A percentile compares a stretch with the other conserved stretches of the same genome.
Evolutionary conservation across 2,329 filamentous ascomycete genomes (phyloP).

Genomic region (Claviceps fusiformis): DNA sequence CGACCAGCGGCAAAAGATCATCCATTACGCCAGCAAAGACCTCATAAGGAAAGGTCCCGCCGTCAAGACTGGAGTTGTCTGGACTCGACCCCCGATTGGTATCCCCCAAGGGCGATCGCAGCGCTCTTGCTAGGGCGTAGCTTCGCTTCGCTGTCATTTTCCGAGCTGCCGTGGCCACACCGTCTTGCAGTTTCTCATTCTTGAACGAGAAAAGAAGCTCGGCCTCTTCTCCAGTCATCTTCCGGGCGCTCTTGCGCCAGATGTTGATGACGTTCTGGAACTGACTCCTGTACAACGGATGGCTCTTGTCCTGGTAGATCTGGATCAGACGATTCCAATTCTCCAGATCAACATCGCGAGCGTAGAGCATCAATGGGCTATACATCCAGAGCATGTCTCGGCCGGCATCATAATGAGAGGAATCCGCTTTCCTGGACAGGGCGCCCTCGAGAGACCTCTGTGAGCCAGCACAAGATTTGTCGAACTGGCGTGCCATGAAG

Average conservation of each 20-base stretch:
- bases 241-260: slow-evolving; percentile 70
- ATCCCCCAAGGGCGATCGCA: slow-evolving; percentile 56
- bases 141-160: slow-evolving; percentile 91
- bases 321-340: slow-evolving; percentile 73
- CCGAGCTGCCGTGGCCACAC: slow-evolving; percentile 60
- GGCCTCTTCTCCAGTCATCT: slow-evolving; percentile 60
- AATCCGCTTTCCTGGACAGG: slow-evolving; percentile 53
- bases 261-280: slow-evolving; percentile 63
- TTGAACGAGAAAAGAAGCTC: slow-evolving; percentile 82
- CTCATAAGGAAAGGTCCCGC: slow-evolving; percentile 62
- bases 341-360: slow-evolving; percentile 65
- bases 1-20: slow-evolving; percentile 68
- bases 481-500: slow-evolving; percentile 73
- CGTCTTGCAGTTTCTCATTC: slow-evolving; percentile 72
- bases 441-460: slow-evolving; percentile 49
- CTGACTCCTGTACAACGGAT: slow-evolving; percentile 66
- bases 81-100: slow-evolving; percentile 30
- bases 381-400: slow-evolving; percentile 75
- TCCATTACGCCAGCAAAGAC: slow-evolving; percentile 69
- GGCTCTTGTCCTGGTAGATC: slow-evolving; percentile 66
- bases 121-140: slow-evolving; percentile 65
- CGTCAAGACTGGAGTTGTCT: slow-evolving; percentile 46
- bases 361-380: slow-evolving; percentile 74
- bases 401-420: slow-evolving; percentile 55
- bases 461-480: slow-evolving; percentile 57